Base-by-base conservation (phyloP, 2,329 filamentous ascomycete genomes). In the Fusarium robinianum region DNA sequence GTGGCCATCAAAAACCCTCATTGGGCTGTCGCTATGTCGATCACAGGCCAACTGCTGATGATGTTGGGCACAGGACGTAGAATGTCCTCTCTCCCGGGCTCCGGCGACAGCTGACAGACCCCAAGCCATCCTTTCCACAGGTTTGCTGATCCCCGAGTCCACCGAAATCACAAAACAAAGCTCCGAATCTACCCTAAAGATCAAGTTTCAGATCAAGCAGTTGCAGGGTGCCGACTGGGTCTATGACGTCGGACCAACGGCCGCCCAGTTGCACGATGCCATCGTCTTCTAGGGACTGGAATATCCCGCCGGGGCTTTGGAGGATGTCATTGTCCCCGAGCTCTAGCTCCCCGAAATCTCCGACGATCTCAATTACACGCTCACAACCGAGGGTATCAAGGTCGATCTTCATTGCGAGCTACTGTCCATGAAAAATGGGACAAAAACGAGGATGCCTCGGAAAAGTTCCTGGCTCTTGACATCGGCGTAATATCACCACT, bases 81-180 rank as follows among this genome's bases (percentile, higher is more conserved):
- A 17, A 26, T 11, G 7, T 22, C 22, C 21, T 14, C 8, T 8
- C 12, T 8, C 16, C 21, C 3, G 11, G 17, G 23, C 14, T n/a
- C n/a, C 10, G 31, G 11, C 26, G n/a, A 6, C 21, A 5, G 15
- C 26, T 44, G 33, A 41, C 22, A 26, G 8, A 15, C 21, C 34
- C 21, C 22, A 61, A 60, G 59, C 52, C 21, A 45, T 60, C 27
- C 61, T 63, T 24, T 63, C 61, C n/a, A 67, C 64, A 1, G 63
- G 62, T 35, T 39, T 67, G 12, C 46, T 67, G 19, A 55, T 61
- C 22, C 46, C 63, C 29, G 60, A 62, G 34, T 52, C 63, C 14
- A 61, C 55, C 25, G 37, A 48, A 23, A 46, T 62, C 8, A 59
- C 53, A 9, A 47, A 41, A 23, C 19, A 32, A n/a, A 52, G 49